Evolutionary conservation across 345 rosid genomes (phyloP).

Genomic region (Populus ilicifolia): DNA sequence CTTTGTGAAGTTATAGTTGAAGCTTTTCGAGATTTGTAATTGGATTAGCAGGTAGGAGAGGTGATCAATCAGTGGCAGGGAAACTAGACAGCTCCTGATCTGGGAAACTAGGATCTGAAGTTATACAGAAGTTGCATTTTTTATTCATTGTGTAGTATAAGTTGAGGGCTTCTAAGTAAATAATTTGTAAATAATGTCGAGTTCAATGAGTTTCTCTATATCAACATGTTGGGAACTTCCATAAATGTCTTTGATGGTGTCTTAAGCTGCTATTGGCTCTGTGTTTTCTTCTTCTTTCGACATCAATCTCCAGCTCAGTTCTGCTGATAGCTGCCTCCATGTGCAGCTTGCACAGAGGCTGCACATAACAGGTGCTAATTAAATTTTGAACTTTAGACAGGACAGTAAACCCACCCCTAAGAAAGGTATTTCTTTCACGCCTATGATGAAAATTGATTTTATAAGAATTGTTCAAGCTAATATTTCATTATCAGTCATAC

Average conservation of each 20-base stretch:
- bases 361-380: not conserved
- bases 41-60: not conserved
- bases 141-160: not conserved
- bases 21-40: not conserved
- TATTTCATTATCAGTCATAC: not conserved
- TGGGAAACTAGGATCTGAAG: not conserved
- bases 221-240: not conserved
- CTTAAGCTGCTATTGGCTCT: not conserved
- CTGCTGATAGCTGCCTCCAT: not conserved
- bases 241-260: not conserved
- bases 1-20: not conserved
- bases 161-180: not conserved
- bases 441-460: not conserved
- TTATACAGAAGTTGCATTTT: too few relatives aligned
- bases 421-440: not conserved
- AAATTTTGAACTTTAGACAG: not conserved
- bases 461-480: not conserved
- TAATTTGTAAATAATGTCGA: not conserved
- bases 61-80: not conserved
- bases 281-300: not conserved
- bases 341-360: not conserved
- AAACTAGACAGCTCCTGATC: not conserved
- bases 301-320: not conserved
- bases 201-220: too few relatives aligned
- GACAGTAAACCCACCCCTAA: not conserved